Evolutionary conservation across 2,329 filamentous ascomycete genomes (phyloP).

Genomic region (Berkeleyomyces basicola): DNA sequence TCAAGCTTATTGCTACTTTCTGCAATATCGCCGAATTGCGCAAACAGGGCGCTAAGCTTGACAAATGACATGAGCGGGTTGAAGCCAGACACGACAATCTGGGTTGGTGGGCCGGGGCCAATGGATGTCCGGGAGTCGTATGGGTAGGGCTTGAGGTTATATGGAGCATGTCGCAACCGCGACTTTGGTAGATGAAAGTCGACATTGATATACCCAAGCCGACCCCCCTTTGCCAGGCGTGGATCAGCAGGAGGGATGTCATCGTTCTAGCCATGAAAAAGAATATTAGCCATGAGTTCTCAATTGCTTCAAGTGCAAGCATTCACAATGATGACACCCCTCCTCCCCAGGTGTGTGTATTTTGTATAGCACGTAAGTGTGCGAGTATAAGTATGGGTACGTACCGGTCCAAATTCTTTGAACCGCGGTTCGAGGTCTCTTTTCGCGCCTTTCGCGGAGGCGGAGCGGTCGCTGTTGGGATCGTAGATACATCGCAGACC

Average conservation of each 20-base stretch:
- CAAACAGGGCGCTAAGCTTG: constrained; percentile 60
- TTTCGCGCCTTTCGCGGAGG: constrained; percentile 31
- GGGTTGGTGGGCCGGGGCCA: constrained; percentile 74
- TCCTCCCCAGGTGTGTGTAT: constrained; percentile 19
- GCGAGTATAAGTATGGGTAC: constrained; percentile 31
- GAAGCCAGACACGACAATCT: constrained; percentile 90
- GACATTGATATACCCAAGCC: constrained; percentile 49
- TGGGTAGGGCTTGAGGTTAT: constrained; percentile 63
- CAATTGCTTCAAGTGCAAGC: constrained; percentile 2
- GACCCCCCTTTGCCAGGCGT: constrained; percentile 54
- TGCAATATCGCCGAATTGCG: constrained; percentile 70
- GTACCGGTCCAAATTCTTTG: constrained; percentile 49
- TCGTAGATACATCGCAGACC: constrained; percentile 46
- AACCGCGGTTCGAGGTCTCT: constrained; percentile 44
- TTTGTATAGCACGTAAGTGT: constrained; percentile 10
- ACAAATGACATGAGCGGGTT: constrained; percentile 73
- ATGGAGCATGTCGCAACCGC: constrained; percentile 54
- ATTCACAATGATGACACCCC: constrained; percentile 40
- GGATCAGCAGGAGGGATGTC: constrained; percentile 68
- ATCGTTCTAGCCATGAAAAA: constrained; percentile 54
- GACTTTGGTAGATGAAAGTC: constrained; percentile 55
- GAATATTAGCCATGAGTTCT: constrained; percentile 16
- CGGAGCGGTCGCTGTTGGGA: constrained; percentile 35
- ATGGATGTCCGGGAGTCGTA: constrained; percentile 73
- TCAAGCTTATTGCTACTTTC: constrained; percentile 90